Evolutionary conservation across 352 stramenopile species (phyloP), one percentile per base, ranked within the genome.

Genomic region (Pythium angustatum): DNA sequence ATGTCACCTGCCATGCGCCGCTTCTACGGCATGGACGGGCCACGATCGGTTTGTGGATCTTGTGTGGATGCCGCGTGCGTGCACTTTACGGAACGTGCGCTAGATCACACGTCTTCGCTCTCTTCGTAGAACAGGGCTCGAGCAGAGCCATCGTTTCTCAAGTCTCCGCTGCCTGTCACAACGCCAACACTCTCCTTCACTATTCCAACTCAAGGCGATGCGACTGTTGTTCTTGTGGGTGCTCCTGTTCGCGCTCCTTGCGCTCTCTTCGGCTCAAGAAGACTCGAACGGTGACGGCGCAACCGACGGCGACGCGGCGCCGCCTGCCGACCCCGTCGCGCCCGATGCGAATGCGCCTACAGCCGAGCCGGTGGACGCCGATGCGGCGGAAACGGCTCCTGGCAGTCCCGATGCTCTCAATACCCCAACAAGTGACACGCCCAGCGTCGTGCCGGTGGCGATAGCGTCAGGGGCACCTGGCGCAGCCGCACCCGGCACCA

Each of bases 141-240:
- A 27, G 6, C n/a, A 27, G 5, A 8, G 40, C 40, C 12, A 2
- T 47, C 40, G 26, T 47, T 54, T 58, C 33, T 24, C 22, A 33
- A 48, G 24, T 36, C 34, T 47, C 3, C 51, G 21, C n/a, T 5
- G n/a, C 24, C 38, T n/a, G n/a, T n/a, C n/a, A n/a, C n/a, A n/a
- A n/a, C n/a, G n/a, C n/a, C n/a, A n/a, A n/a, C n/a, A n/a, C n/a
- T n/a, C n/a, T n/a, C n/a, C n/a, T n/a, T n/a, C 38, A 47, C 40
- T 47, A 8, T 17, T 17, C 36, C 5, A 47, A 14, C 8, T 14
- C 19, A 43, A 14, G 11, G 54, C 49, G 8, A 66, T 66, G 59
- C 48, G 59, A 8, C 33, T 27, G 27, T 30, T 60, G 31, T 66
- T 60, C 21, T 21, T 66, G 14, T 66, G 59, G 59, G 36, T 49